Conservation (phyloP, 192 early-diverging fungal species). For the Lunasporangiospora selenospora region DNA sequence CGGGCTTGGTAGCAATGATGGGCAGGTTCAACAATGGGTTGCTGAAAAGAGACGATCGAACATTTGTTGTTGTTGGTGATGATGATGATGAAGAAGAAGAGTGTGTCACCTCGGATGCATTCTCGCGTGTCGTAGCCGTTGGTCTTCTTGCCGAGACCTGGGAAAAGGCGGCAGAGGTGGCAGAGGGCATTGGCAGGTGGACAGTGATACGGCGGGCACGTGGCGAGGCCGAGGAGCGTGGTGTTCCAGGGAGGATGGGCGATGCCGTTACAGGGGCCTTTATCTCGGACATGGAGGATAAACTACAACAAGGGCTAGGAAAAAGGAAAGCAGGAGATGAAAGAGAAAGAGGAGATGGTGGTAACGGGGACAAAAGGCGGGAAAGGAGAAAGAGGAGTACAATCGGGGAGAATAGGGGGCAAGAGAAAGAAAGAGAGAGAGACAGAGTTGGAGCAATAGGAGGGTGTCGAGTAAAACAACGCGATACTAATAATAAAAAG, state of each 20-base stretch:
- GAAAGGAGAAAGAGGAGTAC: neutral
- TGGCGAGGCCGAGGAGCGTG: constrained; percentile 10
- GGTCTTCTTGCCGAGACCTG: constrained; percentile 4
- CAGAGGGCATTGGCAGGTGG: constrained; percentile 12
- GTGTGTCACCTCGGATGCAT: neutral
- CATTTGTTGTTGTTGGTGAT: constrained; percentile 4
- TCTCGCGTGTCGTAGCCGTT: constrained; percentile 3
- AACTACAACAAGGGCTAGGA: too few relatives aligned
- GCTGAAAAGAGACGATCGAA: neutral
- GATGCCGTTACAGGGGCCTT: constrained; percentile 3
- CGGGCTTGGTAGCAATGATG: constrained; percentile 38
- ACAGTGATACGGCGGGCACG: constrained; percentile 30
- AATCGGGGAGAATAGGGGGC: neutral
- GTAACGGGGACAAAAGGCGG: neutral
- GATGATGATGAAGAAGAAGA: neutral
- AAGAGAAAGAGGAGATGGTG: neutral
- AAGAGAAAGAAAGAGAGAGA: neutral
- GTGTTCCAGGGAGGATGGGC: constrained; percentile 5
- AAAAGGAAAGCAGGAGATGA: neutral
- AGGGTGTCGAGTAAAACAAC: neutral
- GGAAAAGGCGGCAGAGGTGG: constrained; percentile 19
- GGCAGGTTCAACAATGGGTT: constrained; percentile 26
- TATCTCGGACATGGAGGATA: constrained; percentile 15
- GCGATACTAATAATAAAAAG: too few relatives aligned
- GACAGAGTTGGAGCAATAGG: neutral